These are phyloP conservation scores for Delphinella strobiligena DNA, from an alignment of 2,329 filamentous ascomycete species.

Conservation along the genomic window DNA sequence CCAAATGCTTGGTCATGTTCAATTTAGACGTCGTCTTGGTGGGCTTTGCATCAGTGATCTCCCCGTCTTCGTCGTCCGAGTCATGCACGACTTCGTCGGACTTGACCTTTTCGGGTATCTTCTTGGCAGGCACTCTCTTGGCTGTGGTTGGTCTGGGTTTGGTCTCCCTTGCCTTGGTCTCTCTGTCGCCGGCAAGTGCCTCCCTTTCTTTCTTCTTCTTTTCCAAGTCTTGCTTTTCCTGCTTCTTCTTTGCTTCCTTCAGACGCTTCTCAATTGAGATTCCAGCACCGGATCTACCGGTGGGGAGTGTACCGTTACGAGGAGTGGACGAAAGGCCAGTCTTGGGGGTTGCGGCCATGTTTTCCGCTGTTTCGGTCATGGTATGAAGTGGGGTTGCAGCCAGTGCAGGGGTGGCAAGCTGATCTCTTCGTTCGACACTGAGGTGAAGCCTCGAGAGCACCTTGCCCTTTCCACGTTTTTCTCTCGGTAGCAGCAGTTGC, in stretches of 20 bases:
- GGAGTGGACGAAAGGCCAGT: constrained; percentile 16
- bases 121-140: constrained; percentile 17
- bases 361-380: constrained; percentile 12
- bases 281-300: constrained; percentile 12
- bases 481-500: constrained; percentile 48
- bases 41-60: constrained; percentile 13
- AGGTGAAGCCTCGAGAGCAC: constrained; percentile 48
- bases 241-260: constrained; percentile 34
- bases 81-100: constrained; percentile 42
- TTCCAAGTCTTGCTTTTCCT: constrained; percentile 28
- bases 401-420: constrained; percentile 16
- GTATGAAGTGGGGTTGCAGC: constrained; percentile 18
- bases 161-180: constrained; percentile 17
- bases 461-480: constrained; percentile 51
- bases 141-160: constrained; percentile 8
- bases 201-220: constrained; percentile 33
- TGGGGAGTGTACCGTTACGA: constrained; percentile 11
- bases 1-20: neutral
- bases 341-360: constrained; percentile 18
- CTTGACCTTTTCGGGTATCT: constrained; percentile 34
- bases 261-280: constrained; percentile 28
- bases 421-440: constrained; percentile 15
- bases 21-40: constrained; percentile 10
- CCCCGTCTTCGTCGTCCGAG: constrained; percentile 29
- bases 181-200: constrained; percentile 18